phyloP scores from a whole-genome alignment of 345 rosid genomes.

The Aquilaria yunnanensis region DNA sequence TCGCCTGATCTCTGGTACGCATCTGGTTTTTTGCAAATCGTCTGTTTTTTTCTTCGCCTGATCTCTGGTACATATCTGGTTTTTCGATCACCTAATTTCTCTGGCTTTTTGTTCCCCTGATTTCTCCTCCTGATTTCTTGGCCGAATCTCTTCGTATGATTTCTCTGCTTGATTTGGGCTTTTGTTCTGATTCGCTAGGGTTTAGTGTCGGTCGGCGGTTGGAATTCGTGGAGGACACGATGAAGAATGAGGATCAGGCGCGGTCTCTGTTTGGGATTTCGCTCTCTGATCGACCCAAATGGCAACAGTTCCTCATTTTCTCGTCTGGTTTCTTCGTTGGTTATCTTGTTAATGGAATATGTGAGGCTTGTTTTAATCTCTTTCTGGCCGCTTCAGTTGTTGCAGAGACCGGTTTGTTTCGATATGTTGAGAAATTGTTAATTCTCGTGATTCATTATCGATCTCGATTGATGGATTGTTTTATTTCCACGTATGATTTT shows the following conservation, averaged over 20 bases:
- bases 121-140: too few species aligned
- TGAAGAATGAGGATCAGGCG: slow-evolving; percentile 65
- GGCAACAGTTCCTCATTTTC: slow-evolving; percentile 78
- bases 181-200: too few species aligned
- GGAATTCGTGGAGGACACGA: neutral
- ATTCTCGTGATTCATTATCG: too few species aligned
- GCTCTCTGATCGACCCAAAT: slow-evolving; percentile 59
- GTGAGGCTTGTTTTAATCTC: slow-evolving; percentile 46
- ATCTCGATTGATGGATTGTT: neutral
- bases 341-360: slow-evolving; percentile 79
- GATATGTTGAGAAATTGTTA: too few species aligned
- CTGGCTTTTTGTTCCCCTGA: too few species aligned
- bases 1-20: too few species aligned
- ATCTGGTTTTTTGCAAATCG: too few species aligned
- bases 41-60: too few species aligned
- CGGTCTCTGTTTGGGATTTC: slow-evolving; percentile 64
- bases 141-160: too few species aligned
- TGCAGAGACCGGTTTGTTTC: neutral
- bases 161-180: too few species aligned
- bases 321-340: slow-evolving; percentile 91
- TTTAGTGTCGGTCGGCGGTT: neutral
- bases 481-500: neutral
- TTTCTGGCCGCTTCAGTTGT: neutral
- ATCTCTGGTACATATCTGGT: too few species aligned
- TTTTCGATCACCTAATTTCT: too few species aligned